Evolutionary conservation across 352 stramenopile genomes (phyloP).

Genomic region (Phytophthora macrochlamydospora): DNA sequence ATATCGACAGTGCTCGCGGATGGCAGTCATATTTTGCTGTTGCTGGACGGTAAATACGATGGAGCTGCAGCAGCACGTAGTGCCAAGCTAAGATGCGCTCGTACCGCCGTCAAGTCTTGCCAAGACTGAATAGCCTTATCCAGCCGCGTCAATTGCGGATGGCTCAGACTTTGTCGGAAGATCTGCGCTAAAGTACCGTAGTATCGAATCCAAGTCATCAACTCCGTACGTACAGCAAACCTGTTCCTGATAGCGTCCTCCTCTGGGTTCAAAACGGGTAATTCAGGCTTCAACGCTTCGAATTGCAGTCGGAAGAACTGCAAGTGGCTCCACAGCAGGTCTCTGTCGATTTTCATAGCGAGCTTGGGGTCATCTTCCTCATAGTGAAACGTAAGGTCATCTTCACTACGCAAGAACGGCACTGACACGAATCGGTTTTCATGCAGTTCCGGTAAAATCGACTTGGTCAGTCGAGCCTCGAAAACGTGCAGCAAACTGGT

Average conservation of each 20-base stretch:
- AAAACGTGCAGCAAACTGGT: constrained; percentile 63
- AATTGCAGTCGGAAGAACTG: constrained; percentile 73
- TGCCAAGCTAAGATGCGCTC: constrained; percentile 42
- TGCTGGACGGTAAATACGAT: constrained; percentile 19
- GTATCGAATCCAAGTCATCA: constrained; percentile 34
- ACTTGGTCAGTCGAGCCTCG: constrained; percentile 51
- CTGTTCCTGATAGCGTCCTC: constrained; percentile 12
- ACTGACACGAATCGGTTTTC: constrained; percentile 61
- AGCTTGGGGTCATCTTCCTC: constrained; percentile 58
- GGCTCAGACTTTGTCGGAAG: constrained; percentile 31
- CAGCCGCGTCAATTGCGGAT: constrained; percentile 26
- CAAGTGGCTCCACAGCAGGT: constrained; percentile 45
- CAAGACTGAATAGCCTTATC: constrained; percentile 44
- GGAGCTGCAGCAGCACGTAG: constrained; percentile 39
- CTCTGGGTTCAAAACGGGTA: constrained; percentile 14
- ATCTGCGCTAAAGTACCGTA: constrained; percentile 29
- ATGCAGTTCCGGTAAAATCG: constrained; percentile 57
- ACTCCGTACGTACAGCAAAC: constrained; percentile 9
- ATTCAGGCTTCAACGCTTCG: constrained; percentile 40
- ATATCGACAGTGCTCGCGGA: constrained; percentile 35
- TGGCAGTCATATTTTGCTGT: constrained; percentile 22
- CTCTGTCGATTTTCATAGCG: constrained; percentile 43
- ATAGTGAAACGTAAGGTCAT: constrained; percentile 58
- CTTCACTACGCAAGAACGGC: constrained; percentile 60
- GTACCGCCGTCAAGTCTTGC: constrained; percentile 49